phyloP scores from a whole-genome alignment of 2,329 filamentous ascomycete species.

The Calonectria fujianensis region DNA sequence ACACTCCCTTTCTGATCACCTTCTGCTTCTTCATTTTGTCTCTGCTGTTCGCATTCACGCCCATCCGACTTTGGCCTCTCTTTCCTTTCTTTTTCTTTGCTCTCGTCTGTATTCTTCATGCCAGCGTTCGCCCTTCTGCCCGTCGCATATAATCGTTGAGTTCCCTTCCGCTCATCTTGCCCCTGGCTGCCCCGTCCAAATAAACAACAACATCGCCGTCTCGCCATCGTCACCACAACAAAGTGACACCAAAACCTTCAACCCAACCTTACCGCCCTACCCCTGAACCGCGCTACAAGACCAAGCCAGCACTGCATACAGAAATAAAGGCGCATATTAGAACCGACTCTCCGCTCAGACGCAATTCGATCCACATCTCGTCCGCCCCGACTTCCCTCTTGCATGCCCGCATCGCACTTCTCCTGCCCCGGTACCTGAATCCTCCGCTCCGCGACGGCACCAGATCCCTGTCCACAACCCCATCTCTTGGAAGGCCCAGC shows the following conservation, averaged over 20 bases:
- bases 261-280: background rate
- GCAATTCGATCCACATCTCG: conserved; percentile 24
- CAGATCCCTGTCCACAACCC: conserved; percentile 50
- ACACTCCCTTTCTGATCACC: conserved; percentile 35
- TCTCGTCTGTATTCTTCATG: background rate
- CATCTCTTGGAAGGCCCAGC: conserved; percentile 45
- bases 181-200: conserved; percentile 30
- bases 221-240: conserved; percentile 23
- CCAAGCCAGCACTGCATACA: conserved; percentile 5
- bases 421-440: conserved; percentile 41
- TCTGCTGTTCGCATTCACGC: conserved; percentile 28
- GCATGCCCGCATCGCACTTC: conserved; percentile 34
- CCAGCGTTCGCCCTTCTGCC: background rate
- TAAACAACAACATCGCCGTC: conserved; percentile 41
- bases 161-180: conserved; percentile 14
- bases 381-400: conserved; percentile 7
- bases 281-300: conserved; percentile 18
- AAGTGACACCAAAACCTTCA: conserved; percentile 15
- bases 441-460: conserved; percentile 42
- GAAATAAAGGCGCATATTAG: conserved; percentile 18
- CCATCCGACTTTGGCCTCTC: conserved; percentile 18
- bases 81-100: conserved; percentile 22
- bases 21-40: conserved; percentile 13
- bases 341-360: conserved; percentile 11
- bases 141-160: background rate